phyloP scores from a whole-genome alignment of 2,329 filamentous ascomycete genomes.

The Colletotrichum neosansevieriae region DNA sequence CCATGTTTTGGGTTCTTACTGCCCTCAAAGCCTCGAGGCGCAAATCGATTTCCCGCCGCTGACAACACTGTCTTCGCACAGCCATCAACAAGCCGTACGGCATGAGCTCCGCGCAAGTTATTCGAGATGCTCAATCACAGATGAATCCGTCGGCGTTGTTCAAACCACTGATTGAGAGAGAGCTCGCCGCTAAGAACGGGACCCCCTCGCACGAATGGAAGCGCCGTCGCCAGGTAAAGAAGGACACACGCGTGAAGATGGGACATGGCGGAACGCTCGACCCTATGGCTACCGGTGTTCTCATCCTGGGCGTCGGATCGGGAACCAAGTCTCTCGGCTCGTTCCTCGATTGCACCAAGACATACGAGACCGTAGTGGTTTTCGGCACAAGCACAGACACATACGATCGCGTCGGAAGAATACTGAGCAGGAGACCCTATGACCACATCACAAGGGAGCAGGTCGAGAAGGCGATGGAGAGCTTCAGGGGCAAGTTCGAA shows the following conservation, averaged over 20 bases:
- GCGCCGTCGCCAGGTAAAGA: constrained; percentile 68
- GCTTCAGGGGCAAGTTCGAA: constrained; percentile 85
- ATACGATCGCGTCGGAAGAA: constrained; percentile 88
- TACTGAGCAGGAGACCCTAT: constrained; percentile 80
- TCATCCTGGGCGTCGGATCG: constrained; percentile 87
- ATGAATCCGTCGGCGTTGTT: constrained; percentile 88
- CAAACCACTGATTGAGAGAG: constrained; percentile 77
- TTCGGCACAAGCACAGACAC: constrained; percentile 95
- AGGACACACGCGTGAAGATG: constrained; percentile 83
- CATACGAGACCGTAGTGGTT: constrained; percentile 88
- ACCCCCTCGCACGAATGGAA: constrained; percentile 71
- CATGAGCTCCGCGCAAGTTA: constrained; percentile 88
- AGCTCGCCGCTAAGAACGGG: constrained; percentile 65
- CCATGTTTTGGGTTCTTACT: constrained; percentile 24
- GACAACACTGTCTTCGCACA: constrained; percentile 50
- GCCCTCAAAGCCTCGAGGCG: constrained; percentile 7
- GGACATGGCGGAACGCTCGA: constrained; percentile 97
- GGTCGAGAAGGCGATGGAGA: constrained; percentile 80
- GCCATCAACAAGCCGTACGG: constrained; percentile 93
- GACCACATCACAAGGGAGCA: constrained; percentile 83
- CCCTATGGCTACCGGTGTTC: constrained; percentile 90
- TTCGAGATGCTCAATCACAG: constrained; percentile 86
- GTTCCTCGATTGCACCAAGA: constrained; percentile 91
- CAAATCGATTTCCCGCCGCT: constrained; percentile 11
- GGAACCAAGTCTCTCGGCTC: constrained; percentile 85